Evolutionary conservation across 768 basidiomycete genomes (phyloP).

Genomic region (Naganishia friedmannii): DNA sequence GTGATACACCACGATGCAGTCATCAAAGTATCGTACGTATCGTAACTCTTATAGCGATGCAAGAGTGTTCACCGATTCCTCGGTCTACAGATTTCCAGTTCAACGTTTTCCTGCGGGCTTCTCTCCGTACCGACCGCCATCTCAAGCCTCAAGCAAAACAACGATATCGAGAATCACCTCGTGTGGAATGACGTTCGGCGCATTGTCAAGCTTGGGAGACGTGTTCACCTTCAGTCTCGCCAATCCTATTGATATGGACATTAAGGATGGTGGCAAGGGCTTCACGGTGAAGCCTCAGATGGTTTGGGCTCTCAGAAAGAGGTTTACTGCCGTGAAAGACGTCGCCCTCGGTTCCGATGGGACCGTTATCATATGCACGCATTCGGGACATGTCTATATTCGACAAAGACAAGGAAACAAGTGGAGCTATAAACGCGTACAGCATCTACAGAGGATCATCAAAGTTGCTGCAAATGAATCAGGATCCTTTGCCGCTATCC

Average conservation of each 20-base stretch:
- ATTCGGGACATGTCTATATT: conserved; percentile 89
- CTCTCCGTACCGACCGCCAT: conserved; percentile 71
- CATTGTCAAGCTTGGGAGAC: conserved; percentile 81
- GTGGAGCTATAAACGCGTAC: conserved; percentile 73
- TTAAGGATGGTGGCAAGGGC: conserved; percentile 43
- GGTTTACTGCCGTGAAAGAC: conserved; percentile 81
- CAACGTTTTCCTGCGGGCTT: conserved; percentile 74
- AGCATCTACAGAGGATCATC: conserved; percentile 78
- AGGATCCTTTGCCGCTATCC: conserved; percentile 82
- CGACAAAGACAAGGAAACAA: conserved; percentile 62
- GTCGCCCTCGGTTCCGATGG: conserved; percentile 85
- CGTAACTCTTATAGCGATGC: neutral
- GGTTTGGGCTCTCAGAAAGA: conserved; percentile 82
- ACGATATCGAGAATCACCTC: conserved; percentile 74
- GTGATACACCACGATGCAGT: conserved; percentile 75
- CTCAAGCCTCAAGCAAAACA: conserved; percentile 65
- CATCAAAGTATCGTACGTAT: conserved; percentile 59
- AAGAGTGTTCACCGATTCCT: neutral
- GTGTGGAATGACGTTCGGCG: conserved; percentile 76
- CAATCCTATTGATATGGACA: conserved; percentile 49
- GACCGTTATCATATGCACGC: conserved; percentile 83
- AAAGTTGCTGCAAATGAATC: conserved; percentile 79
- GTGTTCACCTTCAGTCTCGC: conserved; percentile 72
- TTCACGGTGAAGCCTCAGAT: conserved; percentile 71
- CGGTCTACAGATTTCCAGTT: conserved; percentile 65